phyloP scores from a whole-genome alignment of 140 eudicot genomes.

The Erigeron philadelphicus region DNA sequence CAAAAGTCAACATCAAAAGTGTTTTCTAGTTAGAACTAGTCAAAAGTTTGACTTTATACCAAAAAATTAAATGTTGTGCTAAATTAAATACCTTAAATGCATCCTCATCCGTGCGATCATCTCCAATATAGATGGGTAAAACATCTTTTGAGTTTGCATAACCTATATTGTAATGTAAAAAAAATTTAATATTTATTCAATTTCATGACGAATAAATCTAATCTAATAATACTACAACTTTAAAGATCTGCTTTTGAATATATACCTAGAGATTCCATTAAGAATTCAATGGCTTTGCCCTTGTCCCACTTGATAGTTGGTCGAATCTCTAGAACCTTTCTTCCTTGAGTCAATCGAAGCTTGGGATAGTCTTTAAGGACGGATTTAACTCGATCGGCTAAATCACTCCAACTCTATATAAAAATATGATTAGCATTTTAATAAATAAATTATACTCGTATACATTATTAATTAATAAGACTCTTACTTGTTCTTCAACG shows the following conservation, averaged over 20 bases:
- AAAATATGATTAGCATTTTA: neutral
- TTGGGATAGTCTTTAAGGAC: constrained; percentile 72
- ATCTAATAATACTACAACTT: neutral
- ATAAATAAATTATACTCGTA: too few species aligned
- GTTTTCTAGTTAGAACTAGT: neutral
- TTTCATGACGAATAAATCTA: too few species aligned
- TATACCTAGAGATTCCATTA: constrained; percentile 66
- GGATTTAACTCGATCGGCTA: constrained; percentile 56
- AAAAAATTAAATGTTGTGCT: neutral
- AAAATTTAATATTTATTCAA: constrained; percentile 2
- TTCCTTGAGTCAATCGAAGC: constrained; percentile 65
- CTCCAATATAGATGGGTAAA: constrained; percentile 68
- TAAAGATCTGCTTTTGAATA: neutral
- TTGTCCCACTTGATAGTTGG: constrained; percentile 90
- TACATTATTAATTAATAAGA: too few species aligned
- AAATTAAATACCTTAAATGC: constrained; percentile 50
- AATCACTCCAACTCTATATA: constrained; percentile 55
- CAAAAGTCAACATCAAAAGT: constrained; percentile 1
- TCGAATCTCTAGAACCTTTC: constrained; percentile 76
- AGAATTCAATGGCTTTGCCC: constrained; percentile 76
- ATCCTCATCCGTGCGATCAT: constrained; percentile 76
- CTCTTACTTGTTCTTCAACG: constrained; percentile 66
- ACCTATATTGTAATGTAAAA: constrained; percentile 28
- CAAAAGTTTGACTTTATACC: constrained; percentile 9
- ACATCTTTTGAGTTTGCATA: constrained; percentile 54